A percentile compares a stretch with the other conserved stretches of the same genome.
Evolutionary conservation across 805 yeast species (phyloP).

Genomic region (Ogataea paradorogensis): DNA sequence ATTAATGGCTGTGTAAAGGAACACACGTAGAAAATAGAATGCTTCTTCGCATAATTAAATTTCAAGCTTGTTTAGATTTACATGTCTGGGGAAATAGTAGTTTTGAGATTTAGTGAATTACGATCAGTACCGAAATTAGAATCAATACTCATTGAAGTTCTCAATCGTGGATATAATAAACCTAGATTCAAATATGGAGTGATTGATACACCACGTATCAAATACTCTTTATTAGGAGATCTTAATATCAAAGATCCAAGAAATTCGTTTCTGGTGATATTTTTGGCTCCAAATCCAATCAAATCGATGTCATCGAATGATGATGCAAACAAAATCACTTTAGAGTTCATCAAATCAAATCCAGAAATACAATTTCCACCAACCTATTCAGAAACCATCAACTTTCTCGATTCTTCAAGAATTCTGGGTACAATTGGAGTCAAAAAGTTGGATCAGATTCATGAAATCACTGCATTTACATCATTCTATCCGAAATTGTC

Average conservation of each 20-base stretch:
- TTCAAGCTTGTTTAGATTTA: background rate
- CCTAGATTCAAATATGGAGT: slow-evolving; percentile 43
- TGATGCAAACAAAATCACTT: slow-evolving; percentile 17
- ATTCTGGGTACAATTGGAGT: slow-evolving; percentile 37
- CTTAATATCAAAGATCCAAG: slow-evolving; percentile 26
- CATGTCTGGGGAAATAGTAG: slow-evolving; percentile 4
- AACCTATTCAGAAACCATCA: background rate
- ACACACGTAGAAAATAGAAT: slow-evolving; percentile 1
- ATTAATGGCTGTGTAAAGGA: too few species aligned
- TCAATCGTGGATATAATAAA: slow-evolving; percentile 51
- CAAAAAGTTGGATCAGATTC: slow-evolving; percentile 25
- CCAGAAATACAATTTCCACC: slow-evolving; percentile 4
- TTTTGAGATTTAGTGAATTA: slow-evolving; percentile 2
- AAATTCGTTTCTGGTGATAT: slow-evolving; percentile 23
- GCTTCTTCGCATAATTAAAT: too few species aligned
- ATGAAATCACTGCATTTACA: slow-evolving; percentile 52
- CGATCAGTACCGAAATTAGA: slow-evolving; percentile 13
- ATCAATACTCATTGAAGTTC: slow-evolving; percentile 26
- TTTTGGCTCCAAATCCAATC: slow-evolving; percentile 25
- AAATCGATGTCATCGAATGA: slow-evolving; percentile 15
- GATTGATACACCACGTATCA: slow-evolving; percentile 42
- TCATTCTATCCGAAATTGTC: slow-evolving; percentile 45
- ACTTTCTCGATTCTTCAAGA: slow-evolving; percentile 28
- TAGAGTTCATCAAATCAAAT: slow-evolving; percentile 17
- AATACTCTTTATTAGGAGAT: slow-evolving; percentile 26